phyloP scores from a whole-genome alignment of 2,329 filamentous ascomycete species.

The Cercospora citrullina region DNA sequence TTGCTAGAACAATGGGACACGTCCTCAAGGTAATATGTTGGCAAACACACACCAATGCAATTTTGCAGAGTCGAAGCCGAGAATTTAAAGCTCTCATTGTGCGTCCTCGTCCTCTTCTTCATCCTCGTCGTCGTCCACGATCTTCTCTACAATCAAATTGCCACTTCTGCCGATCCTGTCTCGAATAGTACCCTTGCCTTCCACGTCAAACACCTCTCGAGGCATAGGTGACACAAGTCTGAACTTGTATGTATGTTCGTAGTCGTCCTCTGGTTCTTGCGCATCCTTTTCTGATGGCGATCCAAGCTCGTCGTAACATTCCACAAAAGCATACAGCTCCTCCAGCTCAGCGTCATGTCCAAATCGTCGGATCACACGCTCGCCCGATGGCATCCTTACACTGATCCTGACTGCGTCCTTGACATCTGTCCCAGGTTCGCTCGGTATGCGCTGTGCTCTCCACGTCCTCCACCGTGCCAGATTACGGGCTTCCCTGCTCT shows the following conservation, averaged over 20 bases:
- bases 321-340: constrained; percentile 93
- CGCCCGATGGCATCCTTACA: constrained; percentile 63
- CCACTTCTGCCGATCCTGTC: constrained; percentile 78
- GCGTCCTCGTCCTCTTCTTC: constrained; percentile 41
- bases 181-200: constrained; percentile 64
- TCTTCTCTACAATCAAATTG: constrained; percentile 83
- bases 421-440: constrained; percentile 65
- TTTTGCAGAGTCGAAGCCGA: background rate
- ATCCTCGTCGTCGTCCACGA: constrained; percentile 56
- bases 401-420: constrained; percentile 73
- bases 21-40: background rate
- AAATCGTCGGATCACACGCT: constrained; percentile 78
- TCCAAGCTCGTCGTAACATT: constrained; percentile 73
- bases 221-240: constrained; percentile 83
- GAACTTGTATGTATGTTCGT: constrained; percentile 82
- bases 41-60: background rate
- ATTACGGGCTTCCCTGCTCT: constrained; percentile 57
- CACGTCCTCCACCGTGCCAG: constrained; percentile 74
- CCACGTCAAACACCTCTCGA: constrained; percentile 73
- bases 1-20: background rate
- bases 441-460: constrained; percentile 66
- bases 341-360: constrained; percentile 69
- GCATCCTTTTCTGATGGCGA: constrained; percentile 41
- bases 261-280: constrained; percentile 60
- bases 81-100: background rate